Conservation (phyloP, 768 basidiomycete species). For the Naganishia friedmannii region DNA sequence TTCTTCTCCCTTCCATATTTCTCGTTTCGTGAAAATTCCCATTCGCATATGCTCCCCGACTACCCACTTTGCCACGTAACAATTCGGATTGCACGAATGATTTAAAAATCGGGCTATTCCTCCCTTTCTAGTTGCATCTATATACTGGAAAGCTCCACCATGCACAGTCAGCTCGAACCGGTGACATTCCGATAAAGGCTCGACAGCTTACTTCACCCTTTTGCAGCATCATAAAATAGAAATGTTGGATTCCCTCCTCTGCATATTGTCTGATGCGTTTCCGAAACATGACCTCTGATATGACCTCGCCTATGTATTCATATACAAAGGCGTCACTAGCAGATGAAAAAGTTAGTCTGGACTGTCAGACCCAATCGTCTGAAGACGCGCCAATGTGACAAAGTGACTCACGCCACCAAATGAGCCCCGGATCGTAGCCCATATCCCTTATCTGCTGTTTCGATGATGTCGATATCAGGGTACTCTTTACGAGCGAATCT, state of each 20-base stretch:
- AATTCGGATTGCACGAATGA: constrained; percentile 96
- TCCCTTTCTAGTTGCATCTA: constrained; percentile 95
- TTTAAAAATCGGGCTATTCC: constrained; percentile 97
- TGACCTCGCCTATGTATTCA: constrained; percentile 96
- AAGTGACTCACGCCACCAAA: constrained; percentile 52
- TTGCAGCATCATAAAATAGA: constrained; percentile 99
- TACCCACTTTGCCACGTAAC: constrained; percentile 97
- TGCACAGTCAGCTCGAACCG: background rate
- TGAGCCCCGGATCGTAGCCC: constrained; percentile 72
- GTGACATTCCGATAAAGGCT: background rate
- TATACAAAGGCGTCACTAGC: constrained; percentile 89
- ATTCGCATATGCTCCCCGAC: constrained; percentile 83
- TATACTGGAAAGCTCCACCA: constrained; percentile 61
- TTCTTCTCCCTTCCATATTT: constrained; percentile 75
- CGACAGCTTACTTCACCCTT: constrained; percentile 78
- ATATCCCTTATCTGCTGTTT: constrained; percentile 93
- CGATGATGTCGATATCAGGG: constrained; percentile 79
- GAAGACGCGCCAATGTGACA: background rate
- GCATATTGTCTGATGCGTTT: constrained; percentile 93
- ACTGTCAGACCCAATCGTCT: background rate
- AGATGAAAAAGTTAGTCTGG: background rate
- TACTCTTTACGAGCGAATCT: constrained; percentile 88
- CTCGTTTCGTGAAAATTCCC: constrained; percentile 89
- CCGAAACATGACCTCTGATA: constrained; percentile 78
- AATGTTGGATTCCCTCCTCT: constrained; percentile 87